Base-by-base conservation (phyloP, 2,329 filamentous ascomycete genomes). In the Geoglossum cookeanum region DNA sequence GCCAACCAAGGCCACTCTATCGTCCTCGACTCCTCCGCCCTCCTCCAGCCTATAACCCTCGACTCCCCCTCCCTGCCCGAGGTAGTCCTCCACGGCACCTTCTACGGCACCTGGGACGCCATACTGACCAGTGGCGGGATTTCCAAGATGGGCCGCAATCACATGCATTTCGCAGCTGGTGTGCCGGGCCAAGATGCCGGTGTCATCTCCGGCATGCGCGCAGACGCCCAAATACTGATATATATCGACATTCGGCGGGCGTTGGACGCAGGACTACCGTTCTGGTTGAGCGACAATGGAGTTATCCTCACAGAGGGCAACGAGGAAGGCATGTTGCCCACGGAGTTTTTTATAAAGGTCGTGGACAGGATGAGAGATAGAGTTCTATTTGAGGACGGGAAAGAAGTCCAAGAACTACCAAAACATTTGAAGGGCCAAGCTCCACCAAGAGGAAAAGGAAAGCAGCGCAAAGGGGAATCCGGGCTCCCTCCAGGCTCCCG, bases 1-100 rank as follows among this genome's bases (percentile, higher is more conserved):
- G 92, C 92, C 32, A 95, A 94, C 66, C 92, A 97, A 72, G 92
- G 92, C 57, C 92, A 97, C 73, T 88, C 81, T 64, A 86, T 98
- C 66, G 80, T 81, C 65, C 72, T 83, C 39, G 83, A 87, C 32
- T 80, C 80, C n/a, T 79, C 83, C 52, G 78, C 78, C 0, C 76
- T 94, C 1, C 78, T 95, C 2, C 77, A 75, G 22, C 81, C 83
- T 5, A 74, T 96, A 58, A 82, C 80, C 1, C 66, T 79, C 0
- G 76, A 37, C 70, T 67, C 5, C 37, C 76, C 65, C 29, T 79
- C 79, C 60, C 63, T 90, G 1, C 87, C 87, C 0, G 65, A 74
- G 0, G 74, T 76, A 0, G 87, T 89, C 2, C 79, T 97, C 2
- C 90, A 97, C 70, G 91, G 92, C 42, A 96, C 91, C 0, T 94